Percentiles rank a stretch among this genome's conserved stretches.
These are phyloP conservation scores for Seiridium unicorne DNA, from an alignment of 2,329 filamentous ascomycete genomes.

Conservation along the genomic window DNA sequence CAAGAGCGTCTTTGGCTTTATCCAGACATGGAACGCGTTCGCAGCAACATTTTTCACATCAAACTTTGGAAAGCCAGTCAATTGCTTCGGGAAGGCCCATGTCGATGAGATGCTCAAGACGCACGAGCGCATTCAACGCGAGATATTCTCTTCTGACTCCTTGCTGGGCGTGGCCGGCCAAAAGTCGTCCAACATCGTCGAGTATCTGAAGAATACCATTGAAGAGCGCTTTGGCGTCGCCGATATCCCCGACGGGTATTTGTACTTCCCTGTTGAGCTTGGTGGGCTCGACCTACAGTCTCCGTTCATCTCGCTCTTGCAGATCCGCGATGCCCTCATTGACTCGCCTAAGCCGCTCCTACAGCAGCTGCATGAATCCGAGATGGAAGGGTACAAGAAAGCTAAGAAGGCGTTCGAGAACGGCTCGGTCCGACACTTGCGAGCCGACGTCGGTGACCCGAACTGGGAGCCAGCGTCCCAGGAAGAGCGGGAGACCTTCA, in stretches of 20 bases:
- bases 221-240: conserved; percentile 46
- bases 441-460: conserved; percentile 13
- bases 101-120: conserved; percentile 51
- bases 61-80: conserved; percentile 51
- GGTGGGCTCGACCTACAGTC: conserved; percentile 46
- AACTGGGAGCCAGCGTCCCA: conserved; percentile 27
- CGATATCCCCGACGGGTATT: conserved; percentile 42
- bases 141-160: conserved; percentile 39
- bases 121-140: conserved; percentile 45
- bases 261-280: conserved; percentile 44
- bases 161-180: conserved; percentile 14
- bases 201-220: conserved; percentile 54
- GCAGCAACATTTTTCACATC: conserved; percentile 49
- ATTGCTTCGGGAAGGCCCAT: conserved; percentile 50
- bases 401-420: conserved; percentile 34
- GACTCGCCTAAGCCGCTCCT: conserved; percentile 23
- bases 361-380: conserved; percentile 28
- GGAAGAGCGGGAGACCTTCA: conserved; percentile 36
- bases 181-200: conserved; percentile 42
- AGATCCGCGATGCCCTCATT: conserved; percentile 33
- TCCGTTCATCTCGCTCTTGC: conserved; percentile 41
- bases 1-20: conserved; percentile 45
- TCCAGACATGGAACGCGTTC: conserved; percentile 52
- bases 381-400: conserved; percentile 30
- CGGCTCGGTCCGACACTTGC: conserved; percentile 10